Evolutionary conservation across 768 basidiomycete species (phyloP), one percentile per base, ranked within the genome.

Genomic region (Porphyrellus cyaneotinctus): DNA sequence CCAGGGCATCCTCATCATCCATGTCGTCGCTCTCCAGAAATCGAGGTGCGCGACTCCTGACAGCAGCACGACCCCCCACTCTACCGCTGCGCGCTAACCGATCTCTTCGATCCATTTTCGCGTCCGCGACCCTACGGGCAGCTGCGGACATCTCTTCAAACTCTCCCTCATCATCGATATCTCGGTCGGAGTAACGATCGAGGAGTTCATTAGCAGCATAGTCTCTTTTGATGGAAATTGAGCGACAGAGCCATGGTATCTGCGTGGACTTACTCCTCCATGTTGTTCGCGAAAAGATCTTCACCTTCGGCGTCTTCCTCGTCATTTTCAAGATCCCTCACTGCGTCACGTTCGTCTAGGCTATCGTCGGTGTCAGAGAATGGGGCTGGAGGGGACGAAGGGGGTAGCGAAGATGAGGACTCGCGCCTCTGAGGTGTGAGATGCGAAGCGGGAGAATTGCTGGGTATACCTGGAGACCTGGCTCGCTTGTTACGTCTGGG

Each of bases 301-400:
- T 97, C 95, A 33, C 83, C 92, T 20, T 88, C 90, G n/a, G 80
- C 92, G 12, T 87, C 89, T 6, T 83, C 89, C 26, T 78, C 81
- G 4, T 79, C 86, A 47, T 84, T 85, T n/a, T 84, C 83, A 14
- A 82, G 72, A 61, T 87, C 83, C 49, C 68, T 74, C 5, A 88
- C 76, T 2, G 77, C 82, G 58, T 88, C 85, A 11, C 81, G 79
- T 53, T 89, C 88, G 36, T 85, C 84, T 33, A 87, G 50, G 51
- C 81, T 85, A 22, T 92, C 91, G 50, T 94, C 89, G 23, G 91
- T 88, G 59, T 97, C 95, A 6, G 86, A 87, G 65, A 97, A 92
- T 6, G 84, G 84, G 2, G 82, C 78, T 5, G 85, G 89, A 5
- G 91, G 89, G 6, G 90, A 92, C 1, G 89, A 90, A 12, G 91